These are phyloP conservation scores for Ceratobasidium sp. DNA, from an alignment of 1,284 basidiomycete species.

Conservation along the genomic window DNA sequence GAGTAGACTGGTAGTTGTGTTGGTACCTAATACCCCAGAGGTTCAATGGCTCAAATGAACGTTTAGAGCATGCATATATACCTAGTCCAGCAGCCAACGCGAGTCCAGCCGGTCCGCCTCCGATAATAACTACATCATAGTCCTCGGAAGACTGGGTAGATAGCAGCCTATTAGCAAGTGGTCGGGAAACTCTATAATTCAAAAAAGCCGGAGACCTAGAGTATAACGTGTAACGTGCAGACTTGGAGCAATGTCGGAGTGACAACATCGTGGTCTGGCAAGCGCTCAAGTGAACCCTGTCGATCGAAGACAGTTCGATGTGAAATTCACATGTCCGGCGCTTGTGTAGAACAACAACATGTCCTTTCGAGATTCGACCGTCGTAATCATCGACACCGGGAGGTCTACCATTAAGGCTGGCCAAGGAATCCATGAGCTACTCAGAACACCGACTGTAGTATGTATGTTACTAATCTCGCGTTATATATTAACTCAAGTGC, in stretches of 20 bases:
- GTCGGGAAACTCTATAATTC: not conserved
- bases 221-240: not conserved
- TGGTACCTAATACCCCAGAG: slow-evolving; percentile 15
- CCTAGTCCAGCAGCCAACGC: slow-evolving; percentile 87
- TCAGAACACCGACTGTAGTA: slow-evolving; percentile 75
- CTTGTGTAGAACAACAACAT: slow-evolving; percentile 43
- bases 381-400: slow-evolving; percentile 80
- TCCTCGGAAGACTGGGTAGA: slow-evolving; percentile 49
- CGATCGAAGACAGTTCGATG: not conserved
- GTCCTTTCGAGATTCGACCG: slow-evolving; percentile 77
- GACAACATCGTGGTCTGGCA: slow-evolving; percentile 7
- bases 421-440: slow-evolving; percentile 78
- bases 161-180: not conserved
- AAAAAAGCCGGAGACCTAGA: not conserved
- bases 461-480: slow-evolving; percentile 48
- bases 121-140: slow-evolving; percentile 89
- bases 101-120: slow-evolving; percentile 90
- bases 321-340: not conserved
- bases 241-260: slow-evolving; percentile 4
- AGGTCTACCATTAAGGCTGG: slow-evolving; percentile 74
- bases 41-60: not conserved
- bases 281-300: too few species aligned
- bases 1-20: slow-evolving; percentile 46
- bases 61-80: slow-evolving; percentile 51
- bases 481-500: slow-evolving; percentile 44